Percentiles rank a stretch among this genome's conserved stretches.
Evolutionary conservation across 495 filamentous ascomycete genomes (phyloP).

Genomic region (Trypethelium eluteriae): DNA sequence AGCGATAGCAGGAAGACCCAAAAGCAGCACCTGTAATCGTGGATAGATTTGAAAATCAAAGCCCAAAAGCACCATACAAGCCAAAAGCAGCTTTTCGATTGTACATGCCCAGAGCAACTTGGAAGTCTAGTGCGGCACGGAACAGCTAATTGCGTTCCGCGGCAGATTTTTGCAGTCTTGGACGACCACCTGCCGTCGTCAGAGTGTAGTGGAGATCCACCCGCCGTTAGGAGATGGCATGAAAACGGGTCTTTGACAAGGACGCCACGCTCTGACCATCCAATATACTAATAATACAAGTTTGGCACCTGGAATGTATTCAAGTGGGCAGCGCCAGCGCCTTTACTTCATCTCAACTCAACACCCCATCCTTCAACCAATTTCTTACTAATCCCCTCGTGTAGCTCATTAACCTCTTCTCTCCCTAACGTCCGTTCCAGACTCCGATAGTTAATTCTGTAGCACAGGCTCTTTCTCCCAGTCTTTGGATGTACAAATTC

Average conservation of each 20-base stretch:
- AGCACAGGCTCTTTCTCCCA: constrained; percentile 74
- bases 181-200: too few species aligned
- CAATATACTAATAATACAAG: too few species aligned
- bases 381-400: constrained; percentile 53
- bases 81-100: background rate
- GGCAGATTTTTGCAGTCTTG: too few species aligned
- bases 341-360: constrained; percentile 56
- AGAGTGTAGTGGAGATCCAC: too few species aligned
- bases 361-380: constrained; percentile 66
- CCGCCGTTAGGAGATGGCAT: too few species aligned
- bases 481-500: constrained; percentile 87
- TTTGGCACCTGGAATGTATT: too few species aligned
- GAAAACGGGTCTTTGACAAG: too few species aligned
- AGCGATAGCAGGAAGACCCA: background rate
- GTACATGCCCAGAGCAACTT: background rate
- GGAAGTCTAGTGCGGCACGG: background rate
- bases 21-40: constrained; percentile 1
- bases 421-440: constrained; percentile 83
- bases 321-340: too few species aligned
- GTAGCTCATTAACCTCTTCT: constrained; percentile 65
- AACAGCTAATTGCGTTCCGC: background rate
- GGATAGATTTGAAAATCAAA: background rate
- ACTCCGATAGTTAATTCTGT: constrained; percentile 84
- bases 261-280: too few species aligned
- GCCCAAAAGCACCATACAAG: constrained; percentile 9